Evolutionary conservation across 768 basidiomycete species (phyloP).

Genomic region (Cytidiella melzeri): DNA sequence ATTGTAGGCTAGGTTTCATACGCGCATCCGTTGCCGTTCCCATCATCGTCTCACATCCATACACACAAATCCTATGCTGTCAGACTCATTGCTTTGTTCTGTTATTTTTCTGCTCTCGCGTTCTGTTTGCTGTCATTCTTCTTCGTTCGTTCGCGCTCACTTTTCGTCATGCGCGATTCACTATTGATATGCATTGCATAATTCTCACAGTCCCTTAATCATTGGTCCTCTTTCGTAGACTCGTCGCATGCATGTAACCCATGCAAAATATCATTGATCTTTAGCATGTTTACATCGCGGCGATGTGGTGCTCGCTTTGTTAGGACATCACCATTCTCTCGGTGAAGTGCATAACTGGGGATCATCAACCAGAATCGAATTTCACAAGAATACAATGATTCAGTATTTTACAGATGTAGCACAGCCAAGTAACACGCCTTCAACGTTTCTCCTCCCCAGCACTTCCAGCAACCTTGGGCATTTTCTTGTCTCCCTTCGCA

Average conservation of each 20-base stretch:
- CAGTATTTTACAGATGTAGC: not conserved
- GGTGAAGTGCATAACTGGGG: too few relatives aligned
- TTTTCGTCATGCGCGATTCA: not conserved
- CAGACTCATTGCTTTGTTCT: not conserved
- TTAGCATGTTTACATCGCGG: too few relatives aligned
- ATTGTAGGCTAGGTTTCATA: not conserved
- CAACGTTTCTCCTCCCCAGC: constrained; percentile 14
- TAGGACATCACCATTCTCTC: too few relatives aligned
- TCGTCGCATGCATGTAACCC: not conserved
- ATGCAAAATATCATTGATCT: too few relatives aligned
- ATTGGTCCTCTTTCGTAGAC: not conserved
- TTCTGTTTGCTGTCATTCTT: not conserved
- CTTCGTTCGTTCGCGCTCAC: too few relatives aligned
- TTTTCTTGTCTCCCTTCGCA: constrained; percentile 80
- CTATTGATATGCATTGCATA: not conserved
- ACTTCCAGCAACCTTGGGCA: constrained; percentile 73
- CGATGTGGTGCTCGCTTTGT: too few relatives aligned
- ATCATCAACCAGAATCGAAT: too few relatives aligned
- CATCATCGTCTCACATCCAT: not conserved
- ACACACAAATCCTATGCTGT: not conserved
- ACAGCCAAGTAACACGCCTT: not conserved
- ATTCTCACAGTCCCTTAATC: not conserved
- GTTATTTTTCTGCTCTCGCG: not conserved
- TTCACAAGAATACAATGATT: too few relatives aligned
- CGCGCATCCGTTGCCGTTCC: not conserved